phyloP scores from a whole-genome alignment of 148 eudicot genomes.

The Spergularia bocconei region DNA sequence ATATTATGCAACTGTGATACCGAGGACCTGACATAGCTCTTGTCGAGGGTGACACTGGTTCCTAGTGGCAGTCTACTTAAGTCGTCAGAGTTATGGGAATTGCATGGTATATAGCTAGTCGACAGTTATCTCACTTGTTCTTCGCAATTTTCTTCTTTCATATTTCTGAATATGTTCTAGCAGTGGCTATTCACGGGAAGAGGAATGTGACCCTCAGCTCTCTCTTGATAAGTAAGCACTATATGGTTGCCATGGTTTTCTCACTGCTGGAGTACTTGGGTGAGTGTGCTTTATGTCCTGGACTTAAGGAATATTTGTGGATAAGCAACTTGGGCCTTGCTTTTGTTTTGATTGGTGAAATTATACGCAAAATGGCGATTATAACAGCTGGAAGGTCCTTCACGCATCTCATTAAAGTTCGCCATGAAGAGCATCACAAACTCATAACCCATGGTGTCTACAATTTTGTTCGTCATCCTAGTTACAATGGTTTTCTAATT shows the following conservation, averaged over 20 bases:
- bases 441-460: constrained; percentile 73
- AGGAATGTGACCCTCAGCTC: constrained; percentile 62
- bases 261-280: constrained; percentile 65
- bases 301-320: constrained; percentile 68
- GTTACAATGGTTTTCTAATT: constrained; percentile 76
- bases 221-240: constrained; percentile 67
- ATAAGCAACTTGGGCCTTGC: constrained; percentile 69
- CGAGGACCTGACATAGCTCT: neutral
- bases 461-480: constrained; percentile 69
- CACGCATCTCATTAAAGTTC: constrained; percentile 69
- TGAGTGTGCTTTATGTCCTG: constrained; percentile 61
- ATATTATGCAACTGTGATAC: neutral
- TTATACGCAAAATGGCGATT: constrained; percentile 65
- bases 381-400: constrained; percentile 79
- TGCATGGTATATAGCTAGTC: constrained; percentile 8
- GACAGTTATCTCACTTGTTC: constrained; percentile 64
- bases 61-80: neutral
- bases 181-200: constrained; percentile 64
- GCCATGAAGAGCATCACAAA: constrained; percentile 68
- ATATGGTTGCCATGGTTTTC: constrained; percentile 67
- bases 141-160: constrained; percentile 70
- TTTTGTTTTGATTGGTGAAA: constrained; percentile 63
- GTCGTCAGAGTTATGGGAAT: constrained; percentile 19
- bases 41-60: neutral
- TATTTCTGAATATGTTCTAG: constrained; percentile 68